Base-by-base conservation (phyloP, 768 basidiomycete species). In the Leccinum aurantiacum region DNA sequence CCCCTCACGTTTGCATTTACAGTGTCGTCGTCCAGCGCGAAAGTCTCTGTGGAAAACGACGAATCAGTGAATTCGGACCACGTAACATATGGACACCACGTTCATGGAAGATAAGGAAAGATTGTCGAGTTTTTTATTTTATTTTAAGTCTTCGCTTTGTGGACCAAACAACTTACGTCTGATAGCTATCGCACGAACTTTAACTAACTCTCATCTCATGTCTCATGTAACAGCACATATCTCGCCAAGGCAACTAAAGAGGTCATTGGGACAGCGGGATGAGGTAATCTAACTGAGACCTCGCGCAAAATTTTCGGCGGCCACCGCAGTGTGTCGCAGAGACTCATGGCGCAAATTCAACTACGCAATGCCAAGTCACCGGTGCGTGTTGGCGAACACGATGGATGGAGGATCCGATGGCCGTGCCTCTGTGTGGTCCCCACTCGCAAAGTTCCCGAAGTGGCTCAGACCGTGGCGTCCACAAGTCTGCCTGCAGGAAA, bases 401-500 rank as follows among this genome's bases (percentile, higher is more conserved):
- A 60, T 60, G 63, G 17, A 41, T 24, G 49, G 57, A 63, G 62
- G 68, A 71, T 71, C 68, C 69, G 69, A 49, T 52, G 54, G 64
- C 53, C 67, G 48, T 69, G 64, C 52, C 2, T 15, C 29, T 54
- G 60, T 50, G 31, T 68, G 57, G 52, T 41, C 44, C 37, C n/a
- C 19, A 24, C 46, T 48, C 35, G 61, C 22, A 33, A 56, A 22
- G 53, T 58, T 55, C 57, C 51, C 51, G 51, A 57, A 51, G 57
- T 57, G 37, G 37, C 29, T 56, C 55, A 37, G 58, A 41, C 53
- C 63, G 60, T 71, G 68, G 57, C 50, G n/a, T 56, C 63, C 63
- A 62, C 60, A 61, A 68, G 69, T 60, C 54, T 68, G 66, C 67
- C 61, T 69, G 67, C 69, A 68, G 69, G 67, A 59, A 24, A 59